Conservation (phyloP, 2,329 filamentous ascomycete genomes). For the Taxawa tesnikishii region DNA sequence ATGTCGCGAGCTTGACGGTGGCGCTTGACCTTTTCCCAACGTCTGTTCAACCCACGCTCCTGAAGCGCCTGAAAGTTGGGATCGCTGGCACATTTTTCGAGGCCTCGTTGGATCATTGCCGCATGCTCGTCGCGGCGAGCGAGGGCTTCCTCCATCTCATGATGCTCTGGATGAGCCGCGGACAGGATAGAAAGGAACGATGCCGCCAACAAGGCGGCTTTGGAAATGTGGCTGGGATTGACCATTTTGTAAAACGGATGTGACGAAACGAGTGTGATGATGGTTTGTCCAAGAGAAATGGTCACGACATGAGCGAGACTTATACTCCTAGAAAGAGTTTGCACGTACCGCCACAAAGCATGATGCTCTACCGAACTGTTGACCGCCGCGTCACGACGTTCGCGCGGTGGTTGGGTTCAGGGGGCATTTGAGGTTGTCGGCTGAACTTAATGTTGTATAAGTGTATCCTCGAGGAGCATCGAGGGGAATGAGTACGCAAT, state of each 20-base stretch:
- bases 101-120: conserved; percentile 8
- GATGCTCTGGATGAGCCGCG: conserved; percentile 6
- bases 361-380: too few relatives aligned
- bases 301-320: too few relatives aligned
- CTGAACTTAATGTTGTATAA: too few relatives aligned
- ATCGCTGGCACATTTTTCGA: conserved; percentile 5
- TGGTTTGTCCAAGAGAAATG: too few relatives aligned
- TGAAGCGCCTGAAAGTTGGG: conserved; percentile 7
- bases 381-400: too few relatives aligned
- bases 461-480: too few relatives aligned
- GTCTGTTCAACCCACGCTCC: conserved; percentile 4
- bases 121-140: conserved; percentile 6
- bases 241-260: conserved; percentile 7
- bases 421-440: too few relatives aligned
- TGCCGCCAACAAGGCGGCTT: conserved; percentile 2
- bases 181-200: conserved; percentile 3
- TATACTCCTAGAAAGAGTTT: too few relatives aligned
- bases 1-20: conserved; percentile 6
- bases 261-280: too few relatives aligned
- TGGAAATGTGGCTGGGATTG: conserved; percentile 2
- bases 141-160: conserved; percentile 6
- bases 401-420: too few relatives aligned
- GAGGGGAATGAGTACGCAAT: too few relatives aligned
- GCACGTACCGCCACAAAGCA: too few relatives aligned
- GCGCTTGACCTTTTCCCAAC: conserved; percentile 7